Evolutionary conservation across 225 moss, liverwort and hornwort genomes (phyloP), one percentile per base, ranked within the genome.

Genomic region (Polytrichum commune): DNA sequence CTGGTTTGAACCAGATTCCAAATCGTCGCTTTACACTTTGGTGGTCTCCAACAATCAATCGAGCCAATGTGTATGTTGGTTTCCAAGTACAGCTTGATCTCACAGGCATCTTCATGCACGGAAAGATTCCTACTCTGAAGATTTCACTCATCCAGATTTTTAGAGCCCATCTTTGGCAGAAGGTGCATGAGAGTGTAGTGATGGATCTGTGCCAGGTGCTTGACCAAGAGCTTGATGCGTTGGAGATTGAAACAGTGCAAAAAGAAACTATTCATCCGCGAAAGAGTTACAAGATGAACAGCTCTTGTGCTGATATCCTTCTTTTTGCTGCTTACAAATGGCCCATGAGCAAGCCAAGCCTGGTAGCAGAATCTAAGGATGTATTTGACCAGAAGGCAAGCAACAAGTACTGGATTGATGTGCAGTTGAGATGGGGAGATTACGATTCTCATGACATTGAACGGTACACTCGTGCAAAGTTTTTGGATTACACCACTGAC

Each of bases 191-290:
- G 80, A 98, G 97, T 83, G 97, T 98, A 58, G 97, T 98, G 35
- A 98, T 98, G 97, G 97, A 98, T 89, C 92, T 98, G 56, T 98
- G 97, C 69, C 97, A 98, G 89, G 97, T 98, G 67, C 84, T 98
- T 28, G 97, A 98, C 67, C 97, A 98, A 76, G 97, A 98, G 90
- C 90, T 98, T n/a, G 97, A 98, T 81, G 97, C 97, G 20, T 72
- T 98, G 75, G 97, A 98, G 81, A 98, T 98, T 74, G 97, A 98
- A 80, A 98, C 97, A 54, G 97, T 98, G 60, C 97, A 98, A 63
- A 98, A 98, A 80, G 97, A 98, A 80, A 98, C 97, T 0, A 98
- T 98, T 60, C 97, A 98, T 84, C 97, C 97, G 5, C 92, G 97
- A 1, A 98, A 98, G 83, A 98, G 97, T 84, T 98, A 98, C 75